Evolutionary conservation across 2,329 filamentous ascomycete species (phyloP).

Genomic region (Apiospora rasikravindrae): DNA sequence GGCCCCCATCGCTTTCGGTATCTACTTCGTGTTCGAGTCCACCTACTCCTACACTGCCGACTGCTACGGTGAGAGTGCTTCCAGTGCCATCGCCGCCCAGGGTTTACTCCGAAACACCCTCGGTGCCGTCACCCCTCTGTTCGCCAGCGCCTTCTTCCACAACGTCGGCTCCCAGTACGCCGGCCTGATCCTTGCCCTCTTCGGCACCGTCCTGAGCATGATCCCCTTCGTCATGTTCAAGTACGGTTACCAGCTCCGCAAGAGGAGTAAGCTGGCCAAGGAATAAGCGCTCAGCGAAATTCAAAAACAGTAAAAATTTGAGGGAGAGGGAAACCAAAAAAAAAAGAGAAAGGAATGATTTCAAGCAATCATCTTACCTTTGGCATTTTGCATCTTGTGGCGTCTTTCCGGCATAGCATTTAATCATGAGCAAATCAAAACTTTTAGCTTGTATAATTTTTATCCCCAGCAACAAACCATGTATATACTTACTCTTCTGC

Average conservation of each 20-base stretch:
- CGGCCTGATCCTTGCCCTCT: conserved; percentile 52
- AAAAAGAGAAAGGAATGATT: neutral
- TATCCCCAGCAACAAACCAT: neutral
- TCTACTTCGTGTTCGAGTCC: conserved; percentile 51
- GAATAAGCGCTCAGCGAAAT: neutral
- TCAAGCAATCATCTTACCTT: neutral
- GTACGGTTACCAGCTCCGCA: conserved; percentile 45
- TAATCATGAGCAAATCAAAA: neutral
- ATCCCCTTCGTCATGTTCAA: conserved; percentile 51
- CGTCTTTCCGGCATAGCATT: neutral
- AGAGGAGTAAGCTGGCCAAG: conserved; percentile 44
- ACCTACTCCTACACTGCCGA: conserved; percentile 56
- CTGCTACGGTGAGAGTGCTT: conserved; percentile 51
- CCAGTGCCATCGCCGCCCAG: conserved; percentile 51
- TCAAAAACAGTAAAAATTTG: neutral
- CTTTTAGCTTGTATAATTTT: neutral
- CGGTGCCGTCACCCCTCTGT: conserved; percentile 56
- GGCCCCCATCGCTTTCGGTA: conserved; percentile 55
- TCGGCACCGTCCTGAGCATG: conserved; percentile 43
- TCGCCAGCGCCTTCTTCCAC: conserved; percentile 57
- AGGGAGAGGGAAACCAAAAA: neutral
- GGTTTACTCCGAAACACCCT: conserved; percentile 58
- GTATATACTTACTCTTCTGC: neutral
- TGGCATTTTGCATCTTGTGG: neutral
- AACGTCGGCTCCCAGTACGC: conserved; percentile 59